These are phyloP conservation scores for Pseudozyma sp. DNA, from an alignment of 1,284 basidiomycete genomes.

Conservation along the genomic window DNA sequence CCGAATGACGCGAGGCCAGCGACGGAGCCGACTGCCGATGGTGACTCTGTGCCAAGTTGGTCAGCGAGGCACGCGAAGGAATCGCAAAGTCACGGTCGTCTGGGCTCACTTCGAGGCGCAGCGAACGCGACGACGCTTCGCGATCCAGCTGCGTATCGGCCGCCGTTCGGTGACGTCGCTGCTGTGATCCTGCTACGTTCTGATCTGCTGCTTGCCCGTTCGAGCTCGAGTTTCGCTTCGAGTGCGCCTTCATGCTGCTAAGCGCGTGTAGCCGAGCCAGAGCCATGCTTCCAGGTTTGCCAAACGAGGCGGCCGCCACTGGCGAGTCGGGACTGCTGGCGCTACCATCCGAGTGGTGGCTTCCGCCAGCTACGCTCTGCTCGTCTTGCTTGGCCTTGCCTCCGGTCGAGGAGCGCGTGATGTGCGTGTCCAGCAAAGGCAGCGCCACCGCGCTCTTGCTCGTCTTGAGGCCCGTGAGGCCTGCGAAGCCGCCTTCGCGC, in stretches of 20 bases:
- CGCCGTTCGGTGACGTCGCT: constrained; percentile 17
- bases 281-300: constrained; percentile 45
- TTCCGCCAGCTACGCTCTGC: constrained; percentile 15
- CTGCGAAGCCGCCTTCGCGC: constrained; percentile 37
- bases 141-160: constrained; percentile 30
- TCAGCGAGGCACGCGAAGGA: constrained; percentile 29
- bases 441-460: constrained; percentile 78
- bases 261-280: constrained; percentile 46
- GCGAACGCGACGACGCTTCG: constrained; percentile 40
- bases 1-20: constrained; percentile 41
- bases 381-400: constrained; percentile 44
- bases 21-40: constrained; percentile 38
- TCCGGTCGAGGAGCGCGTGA: constrained; percentile 68
- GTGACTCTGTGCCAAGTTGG: constrained; percentile 32
- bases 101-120: constrained; percentile 52
- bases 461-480: constrained; percentile 70
- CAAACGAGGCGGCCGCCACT: constrained; percentile 20
- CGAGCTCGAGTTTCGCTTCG: constrained; percentile 38
- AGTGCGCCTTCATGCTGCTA: constrained; percentile 41
- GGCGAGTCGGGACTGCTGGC: constrained; percentile 43
- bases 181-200: constrained; percentile 1
- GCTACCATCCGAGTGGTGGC: constrained; percentile 38
- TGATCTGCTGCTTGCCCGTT: constrained; percentile 10
- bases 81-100: constrained; percentile 51
- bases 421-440: constrained; percentile 71